These are phyloP conservation scores for Hanseniaspora clermontiae DNA, from an alignment of 805 yeast genomes.

Conservation along the genomic window DNA sequence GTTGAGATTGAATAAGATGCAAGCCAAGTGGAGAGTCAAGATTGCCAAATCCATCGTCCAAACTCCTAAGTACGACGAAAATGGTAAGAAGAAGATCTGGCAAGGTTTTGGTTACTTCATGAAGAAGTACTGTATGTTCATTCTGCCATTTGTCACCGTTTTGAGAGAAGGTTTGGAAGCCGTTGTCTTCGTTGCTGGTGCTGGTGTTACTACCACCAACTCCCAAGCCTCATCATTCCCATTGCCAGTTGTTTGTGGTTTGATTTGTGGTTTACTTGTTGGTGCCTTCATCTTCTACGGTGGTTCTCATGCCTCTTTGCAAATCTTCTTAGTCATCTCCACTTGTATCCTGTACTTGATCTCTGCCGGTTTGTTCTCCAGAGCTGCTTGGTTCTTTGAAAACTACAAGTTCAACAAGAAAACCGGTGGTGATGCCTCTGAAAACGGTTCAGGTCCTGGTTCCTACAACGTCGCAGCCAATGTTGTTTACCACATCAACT, in stretches of 20 bases:
- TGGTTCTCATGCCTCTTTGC: conserved; percentile 74
- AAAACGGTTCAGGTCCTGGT: conserved; percentile 88
- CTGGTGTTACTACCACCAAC: conserved; percentile 50
- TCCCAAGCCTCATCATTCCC: conserved; percentile 69
- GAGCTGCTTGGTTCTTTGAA: conserved; percentile 87
- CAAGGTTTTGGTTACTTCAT: conserved; percentile 36
- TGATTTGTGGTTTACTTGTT: conserved; percentile 60
- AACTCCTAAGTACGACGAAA: conserved; percentile 36
- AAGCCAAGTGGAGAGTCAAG: conserved; percentile 91
- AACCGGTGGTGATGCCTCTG: conserved; percentile 93
- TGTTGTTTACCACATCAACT: conserved; percentile 91
- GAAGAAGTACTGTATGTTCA: conserved; percentile 74
- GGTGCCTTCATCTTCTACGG: conserved; percentile 68
- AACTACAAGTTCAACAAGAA: conserved; percentile 45
- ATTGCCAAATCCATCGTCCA: conserved; percentile 73
- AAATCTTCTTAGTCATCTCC: conserved; percentile 72
- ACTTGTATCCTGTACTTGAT: conserved; percentile 82
- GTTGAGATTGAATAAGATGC: conserved; percentile 92
- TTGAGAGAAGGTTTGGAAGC: conserved; percentile 97
- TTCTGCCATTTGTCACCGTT: conserved; percentile 80
- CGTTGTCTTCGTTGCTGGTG: conserved; percentile 92
- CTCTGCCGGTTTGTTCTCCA: conserved; percentile 83
- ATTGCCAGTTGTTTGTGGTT: conserved; percentile 79
- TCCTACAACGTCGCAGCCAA: conserved; percentile 61
- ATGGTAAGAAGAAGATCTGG: conserved; percentile 29